phyloP scores from a whole-genome alignment of 352 stramenopile species.

The Thraustochytrium sp. region DNA sequence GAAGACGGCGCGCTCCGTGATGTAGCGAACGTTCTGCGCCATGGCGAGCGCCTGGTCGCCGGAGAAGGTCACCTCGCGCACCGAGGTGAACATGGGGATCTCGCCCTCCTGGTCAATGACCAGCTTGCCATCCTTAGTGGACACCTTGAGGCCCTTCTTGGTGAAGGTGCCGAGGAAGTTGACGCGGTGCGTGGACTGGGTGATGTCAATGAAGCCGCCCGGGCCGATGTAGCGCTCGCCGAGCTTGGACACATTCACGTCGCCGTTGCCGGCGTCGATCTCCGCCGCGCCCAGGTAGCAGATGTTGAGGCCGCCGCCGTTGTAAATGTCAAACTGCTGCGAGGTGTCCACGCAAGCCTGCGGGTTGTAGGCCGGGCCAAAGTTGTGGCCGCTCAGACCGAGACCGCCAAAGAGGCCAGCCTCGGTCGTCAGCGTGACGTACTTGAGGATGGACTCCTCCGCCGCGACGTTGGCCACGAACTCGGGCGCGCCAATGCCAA shows the following conservation, averaged over 20 bases:
- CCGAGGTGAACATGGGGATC: conserved; percentile 58
- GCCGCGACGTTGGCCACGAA: conserved; percentile 55
- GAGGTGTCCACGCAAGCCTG: conserved; percentile 57
- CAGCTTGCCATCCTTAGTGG: conserved; percentile 50
- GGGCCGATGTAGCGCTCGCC: conserved; percentile 53
- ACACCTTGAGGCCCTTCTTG: conserved; percentile 55
- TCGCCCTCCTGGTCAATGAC: conserved; percentile 54
- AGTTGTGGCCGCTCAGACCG: conserved; percentile 54
- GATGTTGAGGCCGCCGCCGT: conserved; percentile 56
- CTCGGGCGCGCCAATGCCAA: conserved; percentile 60
- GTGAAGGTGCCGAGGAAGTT: conserved; percentile 57
- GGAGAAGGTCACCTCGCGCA: conserved; percentile 58
- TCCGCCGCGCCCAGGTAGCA: conserved; percentile 57
- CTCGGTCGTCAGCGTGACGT: conserved; percentile 59
- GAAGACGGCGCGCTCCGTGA: conserved; percentile 61
- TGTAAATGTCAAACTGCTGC: conserved; percentile 61
- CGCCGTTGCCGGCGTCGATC: conserved; percentile 51
- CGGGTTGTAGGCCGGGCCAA: conserved; percentile 58
- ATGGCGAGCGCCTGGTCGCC: conserved; percentile 55
- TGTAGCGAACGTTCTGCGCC: conserved; percentile 58
- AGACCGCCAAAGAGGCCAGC: conserved; percentile 56
- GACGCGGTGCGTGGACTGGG: conserved; percentile 55
- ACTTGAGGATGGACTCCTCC: conserved; percentile 57
- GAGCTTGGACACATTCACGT: conserved; percentile 58
- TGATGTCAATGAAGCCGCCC: conserved; percentile 62